Evolutionary conservation across 352 stramenopile genomes (phyloP), one percentile per base, ranked within the genome.

Genomic region (Phytophthora meadii): DNA sequence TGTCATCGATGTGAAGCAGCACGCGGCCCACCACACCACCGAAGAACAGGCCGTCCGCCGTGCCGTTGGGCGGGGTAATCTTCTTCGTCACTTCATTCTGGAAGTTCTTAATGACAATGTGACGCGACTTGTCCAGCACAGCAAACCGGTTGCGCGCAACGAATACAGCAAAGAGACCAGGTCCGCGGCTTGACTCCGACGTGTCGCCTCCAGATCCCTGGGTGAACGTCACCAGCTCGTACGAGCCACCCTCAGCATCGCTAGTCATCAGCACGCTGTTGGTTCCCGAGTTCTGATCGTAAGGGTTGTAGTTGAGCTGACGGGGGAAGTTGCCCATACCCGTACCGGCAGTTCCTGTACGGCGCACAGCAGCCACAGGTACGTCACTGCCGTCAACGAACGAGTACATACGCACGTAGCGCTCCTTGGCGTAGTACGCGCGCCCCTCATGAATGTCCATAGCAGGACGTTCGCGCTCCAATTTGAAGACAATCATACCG

Each of bases 401-500:
- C 77, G 98, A 98, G 77, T 99, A 97, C 76, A 98, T 94, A 65
- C 98, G 97, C 24, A 99, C 84, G 79, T 99, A 99, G 37, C 97
- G 93, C 65, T 99, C 98, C 74, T 98, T 98, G 39, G 99, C 90
- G 74, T 99, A 99, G 70, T 98, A 99, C 19, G 90, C 80, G 14
- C 89, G 82, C 34, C 90, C 89, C 24, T 92, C 82, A 51, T 92
- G 70, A 15, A 93, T 84, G 44, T 95, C 87, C 76, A 98, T 98
- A 12, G 98, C 97, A 0, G 98, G 97, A 51, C 98, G 91, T 67
- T 99, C 98, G 46, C 98, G 90, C 68, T 97, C 90, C 40, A 99
- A 83, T 78, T 99, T 99, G 82, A 99, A 99, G 12, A 99, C 98
- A 77, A 99, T 99, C 95, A 99, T 99, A 72, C 98, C 98, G n/a